Conservation (phyloP, 495 filamentous ascomycete genomes). For the Extremus antarcticus region DNA sequence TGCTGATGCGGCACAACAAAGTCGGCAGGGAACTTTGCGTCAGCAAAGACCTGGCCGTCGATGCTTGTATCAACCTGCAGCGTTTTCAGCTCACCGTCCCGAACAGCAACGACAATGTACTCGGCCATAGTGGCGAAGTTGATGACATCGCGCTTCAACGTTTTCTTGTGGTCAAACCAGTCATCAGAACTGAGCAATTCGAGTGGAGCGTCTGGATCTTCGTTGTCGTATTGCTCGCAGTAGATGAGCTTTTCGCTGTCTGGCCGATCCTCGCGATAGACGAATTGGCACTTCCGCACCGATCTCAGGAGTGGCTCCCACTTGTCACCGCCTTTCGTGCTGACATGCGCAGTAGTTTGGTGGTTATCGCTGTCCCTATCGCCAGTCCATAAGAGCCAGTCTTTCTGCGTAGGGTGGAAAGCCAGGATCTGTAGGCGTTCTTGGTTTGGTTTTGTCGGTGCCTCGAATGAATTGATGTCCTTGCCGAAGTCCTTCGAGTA, state of each 20-base stretch:
- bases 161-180: slow-evolving; percentile 52
- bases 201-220: slow-evolving; percentile 47
- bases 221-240: slow-evolving; percentile 63
- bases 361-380: slow-evolving; percentile 42
- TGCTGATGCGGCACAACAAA: slow-evolving; percentile 64
- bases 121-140: slow-evolving; percentile 88
- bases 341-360: slow-evolving; percentile 57
- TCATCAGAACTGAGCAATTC: slow-evolving; percentile 64
- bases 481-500: slow-evolving; percentile 69
- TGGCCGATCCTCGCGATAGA: slow-evolving; percentile 45
- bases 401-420: slow-evolving; percentile 70
- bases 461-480: slow-evolving; percentile 55
- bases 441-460: slow-evolving; percentile 40
- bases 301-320: slow-evolving; percentile 61
- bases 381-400: slow-evolving; percentile 90
- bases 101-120: slow-evolving; percentile 84
- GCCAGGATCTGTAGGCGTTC: slow-evolving; percentile 41
- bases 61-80: slow-evolving; percentile 72
- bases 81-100: slow-evolving; percentile 49
- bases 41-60: slow-evolving; percentile 69
- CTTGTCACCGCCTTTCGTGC: slow-evolving; percentile 59
- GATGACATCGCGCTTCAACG: slow-evolving; percentile 56
- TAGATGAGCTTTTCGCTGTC: slow-evolving; percentile 60
- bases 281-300: slow-evolving; percentile 73
- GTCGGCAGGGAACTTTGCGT: slow-evolving; percentile 73